A percentile compares a stretch with the other conserved stretches of the same genome.
These are phyloP conservation scores for Claviceps humidiphila DNA, from an alignment of 2,329 filamentous ascomycete species.

Conservation along the genomic window DNA sequence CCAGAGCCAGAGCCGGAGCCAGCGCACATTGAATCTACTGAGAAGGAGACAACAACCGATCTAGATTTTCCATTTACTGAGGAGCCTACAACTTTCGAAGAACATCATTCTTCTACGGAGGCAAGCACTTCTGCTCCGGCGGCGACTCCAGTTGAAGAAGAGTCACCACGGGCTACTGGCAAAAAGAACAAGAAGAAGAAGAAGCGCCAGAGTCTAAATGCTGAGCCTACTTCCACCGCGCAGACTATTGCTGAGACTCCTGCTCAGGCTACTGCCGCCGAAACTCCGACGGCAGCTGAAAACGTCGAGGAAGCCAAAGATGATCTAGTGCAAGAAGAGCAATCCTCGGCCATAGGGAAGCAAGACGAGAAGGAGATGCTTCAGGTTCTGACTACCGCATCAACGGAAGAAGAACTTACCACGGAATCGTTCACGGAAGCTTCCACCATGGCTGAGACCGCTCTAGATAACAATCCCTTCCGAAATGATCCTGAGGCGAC, in stretches of 20 bases:
- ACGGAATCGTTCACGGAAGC: neutral
- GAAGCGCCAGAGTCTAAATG: slow-evolving; percentile 5
- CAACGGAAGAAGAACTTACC: neutral
- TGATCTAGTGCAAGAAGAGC: neutral
- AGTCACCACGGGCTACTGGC: slow-evolving; percentile 2
- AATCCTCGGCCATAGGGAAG: slow-evolving; percentile 3
- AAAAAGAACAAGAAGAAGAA: slow-evolving; percentile 11
- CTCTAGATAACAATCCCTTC: neutral
- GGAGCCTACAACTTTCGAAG: slow-evolving; percentile 1
- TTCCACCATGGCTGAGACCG: neutral
- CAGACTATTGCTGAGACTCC: neutral
- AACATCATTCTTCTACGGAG: neutral
- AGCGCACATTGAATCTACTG: neutral
- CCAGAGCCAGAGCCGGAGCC: neutral
- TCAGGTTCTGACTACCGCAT: neutral
- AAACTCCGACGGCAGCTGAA: neutral
- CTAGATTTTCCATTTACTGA: neutral
- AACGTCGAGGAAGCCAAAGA: neutral
- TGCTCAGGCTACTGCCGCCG: neutral
- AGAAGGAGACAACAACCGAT: neutral
- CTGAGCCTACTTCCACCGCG: neutral
- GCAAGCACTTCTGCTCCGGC: neutral
- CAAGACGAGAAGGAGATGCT: slow-evolving; percentile 9
- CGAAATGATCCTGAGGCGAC: slow-evolving; percentile 1
- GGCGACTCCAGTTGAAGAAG: neutral